A percentile compares a stretch with the other conserved stretches of the same genome.
phyloP scores from a whole-genome alignment of 2,329 filamentous ascomycete species.

The Lomentospora prolificans region DNA sequence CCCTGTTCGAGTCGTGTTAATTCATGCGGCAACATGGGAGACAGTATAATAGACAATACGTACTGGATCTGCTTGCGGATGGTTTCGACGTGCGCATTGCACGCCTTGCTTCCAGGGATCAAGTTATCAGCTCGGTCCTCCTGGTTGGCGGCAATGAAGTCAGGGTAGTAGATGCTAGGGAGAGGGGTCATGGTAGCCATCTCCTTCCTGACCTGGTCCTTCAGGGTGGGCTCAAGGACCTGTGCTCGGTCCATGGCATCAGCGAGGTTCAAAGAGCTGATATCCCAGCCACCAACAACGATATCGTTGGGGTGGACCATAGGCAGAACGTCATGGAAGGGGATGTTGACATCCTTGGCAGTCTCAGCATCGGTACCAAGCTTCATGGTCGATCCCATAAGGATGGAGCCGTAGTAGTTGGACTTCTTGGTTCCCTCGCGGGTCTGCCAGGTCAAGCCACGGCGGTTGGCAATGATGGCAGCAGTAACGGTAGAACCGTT shows the following conservation, averaged over 20 bases:
- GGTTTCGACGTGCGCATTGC: constrained; percentile 79
- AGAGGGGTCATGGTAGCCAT: constrained; percentile 82
- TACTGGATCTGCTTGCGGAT: constrained; percentile 77
- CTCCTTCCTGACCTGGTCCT: constrained; percentile 83
- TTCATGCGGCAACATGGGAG: constrained; percentile 1
- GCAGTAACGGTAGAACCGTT: constrained; percentile 96
- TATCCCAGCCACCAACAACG: constrained; percentile 94
- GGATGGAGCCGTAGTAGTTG: constrained; percentile 97
- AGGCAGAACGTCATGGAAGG: constrained; percentile 86
- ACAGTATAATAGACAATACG: constrained; percentile 32
- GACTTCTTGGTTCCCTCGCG: constrained; percentile 75
- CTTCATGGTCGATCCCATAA: constrained; percentile 97
- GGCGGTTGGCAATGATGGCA: constrained; percentile 92
- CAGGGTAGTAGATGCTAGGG: constrained; percentile 95
- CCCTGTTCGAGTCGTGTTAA: constrained; percentile 31
- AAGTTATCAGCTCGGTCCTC: constrained; percentile 92
- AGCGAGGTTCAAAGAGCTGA: constrained; percentile 81
- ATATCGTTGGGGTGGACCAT: constrained; percentile 98
- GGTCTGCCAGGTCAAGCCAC: constrained; percentile 80
- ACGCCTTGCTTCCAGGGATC: constrained; percentile 74
- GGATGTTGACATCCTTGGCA: constrained; percentile 85
- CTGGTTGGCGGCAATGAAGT: constrained; percentile 98
- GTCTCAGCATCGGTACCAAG: constrained; percentile 80
- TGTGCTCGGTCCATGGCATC: constrained; percentile 91
- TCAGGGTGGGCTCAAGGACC: constrained; percentile 91